Evolutionary conservation across 495 filamentous ascomycete species (phyloP), one percentile per base, ranked within the genome.

Genomic region (Penicillium goetzii): DNA sequence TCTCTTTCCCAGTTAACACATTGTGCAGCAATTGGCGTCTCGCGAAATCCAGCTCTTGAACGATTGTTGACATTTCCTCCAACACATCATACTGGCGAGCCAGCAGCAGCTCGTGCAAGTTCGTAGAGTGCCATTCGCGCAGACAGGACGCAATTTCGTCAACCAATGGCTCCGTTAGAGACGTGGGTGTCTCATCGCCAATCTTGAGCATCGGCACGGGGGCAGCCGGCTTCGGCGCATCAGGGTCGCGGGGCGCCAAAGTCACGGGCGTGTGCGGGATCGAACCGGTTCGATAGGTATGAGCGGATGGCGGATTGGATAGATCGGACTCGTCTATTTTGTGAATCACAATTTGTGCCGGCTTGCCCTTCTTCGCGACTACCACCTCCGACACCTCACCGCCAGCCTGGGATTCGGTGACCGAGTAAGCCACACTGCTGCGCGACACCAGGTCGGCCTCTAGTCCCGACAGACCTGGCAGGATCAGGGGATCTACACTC

Each of bases 191-290:
- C 80, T 99, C 95, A 65, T 99, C 95, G 26, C 96, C 96, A 69
- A 98, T 92, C 73, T 97, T 97, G 40, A 99, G 83, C 91, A 97
- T 94, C 9, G 95, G 95, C 3, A 99, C 96, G 0, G 95, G 95
- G 10, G 96, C 96, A 2, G 91, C 85, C 28, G 92, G 96, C 68
- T 91, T 90, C 15, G 90, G 89, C 30, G 81, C 83, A 71, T 87
- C 83, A 3, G 80, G 79, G 55, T 81, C 78, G 34, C 80, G 73
- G n/a, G 78, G 76, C 26, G 77, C 60, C 43, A 72, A 65, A 2
- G 71, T 67, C 43, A 76, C 58, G 0, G 79, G 78, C 2, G 79
- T 78, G 21, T 74, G 71, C 23, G 77, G 73, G 11, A 79, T 70
- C 11, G 76, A 75, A 25, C 65, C 60, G 0, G 71, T 72, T 26